Base-by-base conservation (phyloP, 805 yeast species). In the Kodamaea laetipori region DNA sequence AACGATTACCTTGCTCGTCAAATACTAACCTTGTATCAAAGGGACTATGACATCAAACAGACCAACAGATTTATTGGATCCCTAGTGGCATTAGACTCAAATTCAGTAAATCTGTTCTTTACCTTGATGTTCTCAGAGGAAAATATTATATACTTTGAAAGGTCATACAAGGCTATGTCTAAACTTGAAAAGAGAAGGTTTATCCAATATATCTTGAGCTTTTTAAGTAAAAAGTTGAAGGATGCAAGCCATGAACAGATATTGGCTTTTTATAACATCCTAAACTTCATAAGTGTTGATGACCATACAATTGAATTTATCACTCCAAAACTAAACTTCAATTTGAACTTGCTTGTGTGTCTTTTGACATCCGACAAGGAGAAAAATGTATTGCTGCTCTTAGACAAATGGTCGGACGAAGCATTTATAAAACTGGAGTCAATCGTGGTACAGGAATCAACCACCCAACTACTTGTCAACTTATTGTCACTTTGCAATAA, bases 401-500 rank as follows among this genome's bases (percentile, higher is more conserved):
- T 47, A 17, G 16, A 21, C 3, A 34, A 25, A 1, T 60, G 64
- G 63, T 71, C 76, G 2, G 67, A 69, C 41, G 56, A 54, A 2
- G 50, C 54, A 2, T 47, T 60, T 6, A 59, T 78, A n/a, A 64
- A 67, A 37, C 56, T 61, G 17, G 70, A 72, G 6, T 64, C 82
- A 0, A 54, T 71, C 1, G 45, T 57, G 0, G 37, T 54, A 2
- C 92, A 84, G 55, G 74, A 69, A 24, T 54, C 59, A 2, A 59
- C 77, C 26, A 77, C 90, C 0, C 73, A 68, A 30, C 58, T 77
- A 4, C 55, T 83, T 1, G 53, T 80, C 4, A 49, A 76, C 28
- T 16, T 81, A 1, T 57, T 79, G 3, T 57, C 54, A 9, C 34
- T 30, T 16, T 30, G 34, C 34, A 15, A 30, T 4, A 17, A 30